phyloP scores from a whole-genome alignment of 176 grass and related monocot species.

The Thinopyrum elongatum region DNA sequence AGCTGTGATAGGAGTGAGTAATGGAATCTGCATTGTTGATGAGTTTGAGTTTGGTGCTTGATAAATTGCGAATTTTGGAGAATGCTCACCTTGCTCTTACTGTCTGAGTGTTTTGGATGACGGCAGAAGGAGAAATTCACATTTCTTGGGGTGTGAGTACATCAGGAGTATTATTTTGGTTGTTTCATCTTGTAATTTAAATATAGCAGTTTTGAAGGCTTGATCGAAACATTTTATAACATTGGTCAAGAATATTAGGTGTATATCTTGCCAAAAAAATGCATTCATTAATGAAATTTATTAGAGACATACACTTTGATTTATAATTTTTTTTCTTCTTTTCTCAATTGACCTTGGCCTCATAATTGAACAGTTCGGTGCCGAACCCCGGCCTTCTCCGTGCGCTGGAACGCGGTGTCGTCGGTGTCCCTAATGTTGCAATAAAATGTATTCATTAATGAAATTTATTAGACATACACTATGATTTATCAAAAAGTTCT shows the following conservation, averaged over 20 bases:
- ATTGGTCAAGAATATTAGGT: background rate
- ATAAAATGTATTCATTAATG: background rate
- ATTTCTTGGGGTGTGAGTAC: conserved; percentile 78
- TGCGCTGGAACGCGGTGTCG: no score
- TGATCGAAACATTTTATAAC: background rate
- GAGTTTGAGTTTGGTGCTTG: background rate
- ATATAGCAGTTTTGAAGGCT: background rate
- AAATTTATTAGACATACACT: background rate
- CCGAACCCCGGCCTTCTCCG: no score
- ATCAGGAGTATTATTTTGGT: background rate
- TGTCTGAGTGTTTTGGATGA: conserved; percentile 63
- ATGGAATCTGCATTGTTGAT: background rate
- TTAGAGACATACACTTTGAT: background rate
- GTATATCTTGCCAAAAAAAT: background rate
- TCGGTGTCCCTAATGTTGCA: background rate
- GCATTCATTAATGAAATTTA: background rate
- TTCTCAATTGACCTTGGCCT: no score
- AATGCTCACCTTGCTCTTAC: conserved; percentile 37
- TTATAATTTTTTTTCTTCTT: no score
- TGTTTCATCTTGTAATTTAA: background rate
- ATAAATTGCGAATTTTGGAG: conserved; percentile 19
- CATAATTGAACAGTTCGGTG: no score
- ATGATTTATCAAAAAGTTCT: background rate
- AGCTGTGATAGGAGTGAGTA: conserved; percentile 41
- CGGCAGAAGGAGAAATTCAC: conserved; percentile 73